phyloP scores from a whole-genome alignment of 148 eudicot species.

The Polygonum aviculare region DNA sequence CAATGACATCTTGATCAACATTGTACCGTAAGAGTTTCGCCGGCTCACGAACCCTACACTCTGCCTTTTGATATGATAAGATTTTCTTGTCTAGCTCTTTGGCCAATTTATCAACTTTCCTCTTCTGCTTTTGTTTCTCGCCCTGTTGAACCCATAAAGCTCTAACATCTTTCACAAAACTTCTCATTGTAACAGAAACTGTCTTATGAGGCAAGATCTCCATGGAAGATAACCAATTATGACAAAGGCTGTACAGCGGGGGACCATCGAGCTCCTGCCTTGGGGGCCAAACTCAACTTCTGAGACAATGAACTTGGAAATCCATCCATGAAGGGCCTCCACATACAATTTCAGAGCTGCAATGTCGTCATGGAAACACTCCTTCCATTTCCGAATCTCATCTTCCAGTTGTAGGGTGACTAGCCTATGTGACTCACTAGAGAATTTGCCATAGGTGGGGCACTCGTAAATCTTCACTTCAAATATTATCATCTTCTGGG shows the following conservation, averaged over 20 bases:
- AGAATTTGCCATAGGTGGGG: conserved; percentile 76
- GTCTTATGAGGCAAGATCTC: conserved; percentile 69
- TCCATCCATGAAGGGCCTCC: conserved; percentile 75
- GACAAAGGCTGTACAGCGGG: conserved; percentile 57
- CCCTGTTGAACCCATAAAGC: conserved; percentile 82
- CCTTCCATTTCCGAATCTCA: conserved; percentile 79
- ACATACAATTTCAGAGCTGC: conserved; percentile 63
- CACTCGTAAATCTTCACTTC: conserved; percentile 75
- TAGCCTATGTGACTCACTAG: conserved; percentile 67
- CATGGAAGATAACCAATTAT: conserved; percentile 55
- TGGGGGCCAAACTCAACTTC: conserved; percentile 64
- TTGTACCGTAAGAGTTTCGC: conserved; percentile 42
- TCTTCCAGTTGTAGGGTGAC: conserved; percentile 84
- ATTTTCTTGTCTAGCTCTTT: conserved; percentile 73
- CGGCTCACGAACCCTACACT: conserved; percentile 40
- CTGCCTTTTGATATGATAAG: conserved; percentile 58
- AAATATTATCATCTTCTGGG: conserved; percentile 72
- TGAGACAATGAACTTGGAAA: conserved; percentile 74
- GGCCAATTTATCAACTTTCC: conserved; percentile 70
- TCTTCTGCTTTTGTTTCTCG: conserved; percentile 69
- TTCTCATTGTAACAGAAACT: conserved; percentile 57
- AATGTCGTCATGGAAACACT: conserved; percentile 60
- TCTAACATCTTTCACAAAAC: conserved; percentile 63
- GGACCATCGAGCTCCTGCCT: conserved; percentile 56
- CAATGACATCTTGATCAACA: conserved; percentile 29